Evolutionary conservation across 2,329 filamentous ascomycete species (phyloP).

Genomic region (Monilinia vaccinii-corymbosi): DNA sequence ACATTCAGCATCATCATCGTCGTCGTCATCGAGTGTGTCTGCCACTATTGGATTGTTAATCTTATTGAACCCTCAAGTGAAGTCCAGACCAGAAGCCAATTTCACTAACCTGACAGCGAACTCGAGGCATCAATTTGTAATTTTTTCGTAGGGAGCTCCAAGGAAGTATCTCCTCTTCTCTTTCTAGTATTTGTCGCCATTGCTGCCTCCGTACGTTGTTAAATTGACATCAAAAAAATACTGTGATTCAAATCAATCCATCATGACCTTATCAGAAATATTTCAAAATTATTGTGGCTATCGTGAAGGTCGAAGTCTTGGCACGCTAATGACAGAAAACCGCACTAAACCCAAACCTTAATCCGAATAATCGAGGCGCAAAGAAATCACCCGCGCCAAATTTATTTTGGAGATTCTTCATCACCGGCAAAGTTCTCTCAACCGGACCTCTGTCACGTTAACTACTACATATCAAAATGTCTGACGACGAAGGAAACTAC

Average conservation of each 20-base stretch:
- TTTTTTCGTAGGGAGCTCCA: conserved; percentile 20
- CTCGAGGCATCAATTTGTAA: conserved; percentile 14
- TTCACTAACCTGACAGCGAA: conserved; percentile 8
- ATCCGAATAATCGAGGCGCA: conserved; percentile 4
- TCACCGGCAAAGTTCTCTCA: not conserved
- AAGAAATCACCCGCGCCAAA: conserved; percentile 11
- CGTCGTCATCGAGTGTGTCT: conserved; percentile 33
- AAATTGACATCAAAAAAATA: not conserved
- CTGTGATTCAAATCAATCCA: not conserved
- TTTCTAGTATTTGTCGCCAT: conserved; percentile 23
- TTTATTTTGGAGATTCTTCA: conserved; percentile 19
- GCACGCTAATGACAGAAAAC: conserved; percentile 17
- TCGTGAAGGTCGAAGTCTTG: conserved; percentile 14
- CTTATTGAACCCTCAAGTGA: not conserved
- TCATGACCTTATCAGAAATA: conserved; percentile 9
- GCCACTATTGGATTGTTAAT: conserved; percentile 6
- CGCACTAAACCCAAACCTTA: conserved; percentile 17
- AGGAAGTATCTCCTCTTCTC: conserved; percentile 15
- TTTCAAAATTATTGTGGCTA: conserved; percentile 13
- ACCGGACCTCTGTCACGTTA: not conserved
- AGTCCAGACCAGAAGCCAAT: conserved; percentile 12
- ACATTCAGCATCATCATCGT: conserved; percentile 29
- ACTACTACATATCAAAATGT: conserved; percentile 42
- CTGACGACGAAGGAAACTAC: conserved; percentile 47
- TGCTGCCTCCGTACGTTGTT: not conserved